Conservation (phyloP, 495 filamentous ascomycete species). For the Rusavskia elegans region DNA sequence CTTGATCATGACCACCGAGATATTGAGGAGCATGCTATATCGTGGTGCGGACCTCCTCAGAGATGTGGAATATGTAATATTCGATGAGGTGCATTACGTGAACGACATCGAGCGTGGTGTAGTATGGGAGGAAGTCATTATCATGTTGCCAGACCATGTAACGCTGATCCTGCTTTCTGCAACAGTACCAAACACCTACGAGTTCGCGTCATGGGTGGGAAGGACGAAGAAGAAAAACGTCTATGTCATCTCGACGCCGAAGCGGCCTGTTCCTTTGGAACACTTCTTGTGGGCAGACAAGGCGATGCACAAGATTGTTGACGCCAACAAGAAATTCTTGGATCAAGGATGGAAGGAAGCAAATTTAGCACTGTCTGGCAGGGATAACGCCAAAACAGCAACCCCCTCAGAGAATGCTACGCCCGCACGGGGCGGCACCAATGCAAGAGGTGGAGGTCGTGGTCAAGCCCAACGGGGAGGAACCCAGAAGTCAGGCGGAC, state of each 20-base stretch:
- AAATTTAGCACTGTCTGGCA: constrained; percentile 64
- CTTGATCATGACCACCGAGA: constrained; percentile 98
- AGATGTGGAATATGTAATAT: constrained; percentile 97
- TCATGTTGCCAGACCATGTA: constrained; percentile 96
- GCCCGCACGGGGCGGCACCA: constrained; percentile 35
- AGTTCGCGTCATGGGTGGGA: constrained; percentile 97
- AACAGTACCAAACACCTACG: constrained; percentile 91
- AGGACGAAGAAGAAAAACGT: constrained; percentile 98
- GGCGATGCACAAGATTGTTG: constrained; percentile 85
- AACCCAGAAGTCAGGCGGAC: constrained; percentile 25
- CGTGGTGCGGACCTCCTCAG: constrained; percentile 89
- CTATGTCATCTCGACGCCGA: constrained; percentile 94
- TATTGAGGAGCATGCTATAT: constrained; percentile 95
- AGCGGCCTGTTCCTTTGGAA: constrained; percentile 85
- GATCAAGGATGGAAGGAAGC: constrained; percentile 92
- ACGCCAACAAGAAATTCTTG: constrained; percentile 75
- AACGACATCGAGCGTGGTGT: constrained; percentile 96
- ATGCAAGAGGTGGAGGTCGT: constrained; percentile 14
- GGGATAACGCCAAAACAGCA: constrained; percentile 41
- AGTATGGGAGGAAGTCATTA: constrained; percentile 99
- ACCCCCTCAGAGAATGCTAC: constrained; percentile 19
- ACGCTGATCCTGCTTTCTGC: constrained; percentile 89
- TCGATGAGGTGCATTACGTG: constrained; percentile 97
- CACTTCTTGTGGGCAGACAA: constrained; percentile 94
- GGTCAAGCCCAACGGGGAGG: constrained; percentile 29